Conservation (phyloP, 805 yeast species). For the Saccharomycopsis sp. region DNA sequence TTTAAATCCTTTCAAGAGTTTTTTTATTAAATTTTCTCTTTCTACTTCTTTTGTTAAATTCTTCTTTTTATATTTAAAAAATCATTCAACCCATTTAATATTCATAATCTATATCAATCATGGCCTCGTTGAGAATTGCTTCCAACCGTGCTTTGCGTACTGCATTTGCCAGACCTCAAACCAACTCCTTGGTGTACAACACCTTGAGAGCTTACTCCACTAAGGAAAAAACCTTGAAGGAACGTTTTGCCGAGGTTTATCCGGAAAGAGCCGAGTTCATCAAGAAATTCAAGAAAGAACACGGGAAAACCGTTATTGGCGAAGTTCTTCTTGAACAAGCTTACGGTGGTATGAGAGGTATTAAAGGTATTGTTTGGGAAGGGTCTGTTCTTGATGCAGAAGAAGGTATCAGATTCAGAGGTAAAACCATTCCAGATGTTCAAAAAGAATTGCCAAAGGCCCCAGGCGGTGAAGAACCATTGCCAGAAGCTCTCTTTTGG, state of each 20-base stretch:
- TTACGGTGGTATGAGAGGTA: slow-evolving; percentile 88
- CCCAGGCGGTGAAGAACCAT: slow-evolving; percentile 52
- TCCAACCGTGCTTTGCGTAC: slow-evolving; percentile 21
- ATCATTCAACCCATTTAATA: background rate
- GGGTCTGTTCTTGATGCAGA: slow-evolving; percentile 78
- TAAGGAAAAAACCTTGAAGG: slow-evolving; percentile 64
- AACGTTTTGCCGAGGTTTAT: slow-evolving; percentile 84
- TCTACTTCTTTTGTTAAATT: too few species aligned
- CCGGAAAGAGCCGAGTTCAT: slow-evolving; percentile 91
- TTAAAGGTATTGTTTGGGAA: slow-evolving; percentile 81
- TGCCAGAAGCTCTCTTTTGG: slow-evolving; percentile 82
- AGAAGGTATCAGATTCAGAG: slow-evolving; percentile 83
- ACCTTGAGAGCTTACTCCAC: slow-evolving; percentile 31
- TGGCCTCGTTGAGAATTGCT: slow-evolving; percentile 22
- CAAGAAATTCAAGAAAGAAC: slow-evolving; percentile 70
- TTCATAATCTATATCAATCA: background rate
- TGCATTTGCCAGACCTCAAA: slow-evolving; percentile 9
- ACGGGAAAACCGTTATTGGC: slow-evolving; percentile 75
- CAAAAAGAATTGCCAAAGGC: slow-evolving; percentile 68
- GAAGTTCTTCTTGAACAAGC: slow-evolving; percentile 72
- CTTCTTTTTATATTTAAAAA: background rate
- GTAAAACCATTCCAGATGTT: slow-evolving; percentile 73
- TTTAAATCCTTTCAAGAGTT: too few species aligned
- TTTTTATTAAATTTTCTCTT: too few species aligned
- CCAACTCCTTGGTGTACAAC: slow-evolving; percentile 9